These are phyloP conservation scores for Spathaspora hagerdaliae DNA, from an alignment of 805 yeast species.

Conservation along the genomic window DNA sequence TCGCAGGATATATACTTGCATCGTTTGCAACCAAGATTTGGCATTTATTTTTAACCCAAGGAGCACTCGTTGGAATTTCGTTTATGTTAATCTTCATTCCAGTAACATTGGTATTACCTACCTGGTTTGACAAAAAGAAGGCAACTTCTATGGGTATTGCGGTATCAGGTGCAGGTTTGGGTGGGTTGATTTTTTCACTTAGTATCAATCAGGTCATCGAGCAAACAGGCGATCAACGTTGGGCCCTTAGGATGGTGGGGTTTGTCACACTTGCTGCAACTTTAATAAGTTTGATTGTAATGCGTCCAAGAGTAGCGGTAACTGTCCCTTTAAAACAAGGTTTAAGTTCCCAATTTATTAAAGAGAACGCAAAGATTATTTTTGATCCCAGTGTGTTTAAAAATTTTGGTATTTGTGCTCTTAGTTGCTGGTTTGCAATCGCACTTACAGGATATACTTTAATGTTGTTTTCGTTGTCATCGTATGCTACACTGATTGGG, in stretches of 20 bases:
- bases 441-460: constrained; percentile 36
- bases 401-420: constrained; percentile 16
- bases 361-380: constrained; percentile 25
- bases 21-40: constrained; percentile 46
- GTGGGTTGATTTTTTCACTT: constrained; percentile 49
- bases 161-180: constrained; percentile 47
- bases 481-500: constrained; percentile 45
- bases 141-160: constrained; percentile 48
- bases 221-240: constrained; percentile 36
- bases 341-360: constrained; percentile 15
- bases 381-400: constrained; percentile 29
- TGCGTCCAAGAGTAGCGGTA: constrained; percentile 42
- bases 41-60: constrained; percentile 53
- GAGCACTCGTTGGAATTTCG: constrained; percentile 47
- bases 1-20: constrained; percentile 46
- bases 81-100: constrained; percentile 42
- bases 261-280: constrained; percentile 27
- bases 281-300: constrained; percentile 35
- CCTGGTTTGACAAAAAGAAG: constrained; percentile 45
- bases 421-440: constrained; percentile 33
- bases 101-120: constrained; percentile 40
- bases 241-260: constrained; percentile 43
- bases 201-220: constrained; percentile 36
- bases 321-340: constrained; percentile 20
- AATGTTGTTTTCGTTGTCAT: constrained; percentile 32